Conservation (phyloP, 768 basidiomycete species). For the Suillus sp. region DNA sequence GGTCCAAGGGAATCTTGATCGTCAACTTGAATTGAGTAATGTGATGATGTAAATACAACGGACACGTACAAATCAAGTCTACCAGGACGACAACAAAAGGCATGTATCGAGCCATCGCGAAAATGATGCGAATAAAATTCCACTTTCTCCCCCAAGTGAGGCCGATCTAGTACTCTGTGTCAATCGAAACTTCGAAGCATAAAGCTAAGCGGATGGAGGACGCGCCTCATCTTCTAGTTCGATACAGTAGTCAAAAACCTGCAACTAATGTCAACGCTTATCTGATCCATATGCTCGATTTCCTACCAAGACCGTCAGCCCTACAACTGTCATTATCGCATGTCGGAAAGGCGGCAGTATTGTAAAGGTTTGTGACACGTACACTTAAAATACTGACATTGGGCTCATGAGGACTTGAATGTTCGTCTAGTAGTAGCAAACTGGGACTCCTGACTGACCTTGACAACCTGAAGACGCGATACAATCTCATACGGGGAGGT, state of each 20-base stretch:
- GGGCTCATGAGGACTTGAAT: neutral
- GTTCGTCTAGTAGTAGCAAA: neutral
- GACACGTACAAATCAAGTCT: slow-evolving; percentile 4
- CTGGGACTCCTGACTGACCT: neutral
- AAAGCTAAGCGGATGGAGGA: no score
- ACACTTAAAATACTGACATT: neutral
- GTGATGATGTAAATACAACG: neutral
- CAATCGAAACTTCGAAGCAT: neutral
- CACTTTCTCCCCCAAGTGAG: slow-evolving; percentile 4
- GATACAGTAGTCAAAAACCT: neutral
- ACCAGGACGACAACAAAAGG: neutral
- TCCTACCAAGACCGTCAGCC: slow-evolving; percentile 2
- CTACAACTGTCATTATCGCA: neutral
- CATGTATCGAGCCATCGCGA: neutral
- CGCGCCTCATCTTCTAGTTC: neutral
- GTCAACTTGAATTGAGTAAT: neutral
- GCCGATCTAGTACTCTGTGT: neutral
- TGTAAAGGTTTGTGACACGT: neutral
- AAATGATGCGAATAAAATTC: neutral
- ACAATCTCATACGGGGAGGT: neutral
- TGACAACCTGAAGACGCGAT: neutral
- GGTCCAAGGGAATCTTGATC: neutral
- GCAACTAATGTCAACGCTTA: neutral
- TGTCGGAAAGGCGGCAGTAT: neutral
- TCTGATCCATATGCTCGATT: neutral